Percentiles rank a stretch among this genome's conserved stretches.
phyloP scores from a whole-genome alignment of 169 alveolate species.

The Sarcocystis neurona region DNA sequence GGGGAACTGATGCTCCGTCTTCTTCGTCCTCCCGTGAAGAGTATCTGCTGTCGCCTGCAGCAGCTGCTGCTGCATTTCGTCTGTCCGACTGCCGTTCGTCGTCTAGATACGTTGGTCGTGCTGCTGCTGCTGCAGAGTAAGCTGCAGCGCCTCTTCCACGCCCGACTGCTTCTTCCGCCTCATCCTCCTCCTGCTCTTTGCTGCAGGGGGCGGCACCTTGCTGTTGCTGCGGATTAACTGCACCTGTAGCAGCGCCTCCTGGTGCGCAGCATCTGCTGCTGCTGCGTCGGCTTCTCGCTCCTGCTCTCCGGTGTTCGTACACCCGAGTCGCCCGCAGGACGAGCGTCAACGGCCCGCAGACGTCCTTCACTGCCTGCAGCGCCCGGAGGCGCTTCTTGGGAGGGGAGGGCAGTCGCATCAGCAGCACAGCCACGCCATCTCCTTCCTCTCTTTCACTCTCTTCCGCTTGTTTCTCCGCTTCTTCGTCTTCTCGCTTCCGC shows the following conservation, averaged over 20 bases:
- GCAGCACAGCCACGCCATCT: constrained; percentile 61
- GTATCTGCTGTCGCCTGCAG: background rate
- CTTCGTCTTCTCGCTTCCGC: background rate
- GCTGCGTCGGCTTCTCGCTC: no score
- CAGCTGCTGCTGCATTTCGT: background rate
- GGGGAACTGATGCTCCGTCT: background rate
- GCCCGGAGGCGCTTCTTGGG: constrained; percentile 48
- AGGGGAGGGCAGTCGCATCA: constrained; percentile 37
- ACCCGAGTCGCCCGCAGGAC: constrained; percentile 47
- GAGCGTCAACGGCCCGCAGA: constrained; percentile 57
- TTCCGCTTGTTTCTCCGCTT: constrained; percentile 10
- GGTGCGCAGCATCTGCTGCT: background rate
- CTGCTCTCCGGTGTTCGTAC: constrained; percentile 10
- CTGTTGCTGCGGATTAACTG: background rate
- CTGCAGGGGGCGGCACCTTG: constrained; percentile 14
- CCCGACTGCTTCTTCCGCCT: background rate
- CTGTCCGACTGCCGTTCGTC: constrained; percentile 19
- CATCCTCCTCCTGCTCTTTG: background rate
- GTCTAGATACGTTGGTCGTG: constrained; percentile 34
- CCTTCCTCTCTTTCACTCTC: constrained; percentile 50
- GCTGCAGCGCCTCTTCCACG: background rate
- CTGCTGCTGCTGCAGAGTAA: constrained; percentile 23
- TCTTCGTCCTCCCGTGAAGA: constrained; percentile 3
- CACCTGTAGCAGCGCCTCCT: background rate
- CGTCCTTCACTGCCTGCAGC: constrained; percentile 45